Evolutionary conservation across 768 basidiomycete genomes (phyloP), one percentile per base, ranked within the genome.

Genomic region (Mycena belliarum): DNA sequence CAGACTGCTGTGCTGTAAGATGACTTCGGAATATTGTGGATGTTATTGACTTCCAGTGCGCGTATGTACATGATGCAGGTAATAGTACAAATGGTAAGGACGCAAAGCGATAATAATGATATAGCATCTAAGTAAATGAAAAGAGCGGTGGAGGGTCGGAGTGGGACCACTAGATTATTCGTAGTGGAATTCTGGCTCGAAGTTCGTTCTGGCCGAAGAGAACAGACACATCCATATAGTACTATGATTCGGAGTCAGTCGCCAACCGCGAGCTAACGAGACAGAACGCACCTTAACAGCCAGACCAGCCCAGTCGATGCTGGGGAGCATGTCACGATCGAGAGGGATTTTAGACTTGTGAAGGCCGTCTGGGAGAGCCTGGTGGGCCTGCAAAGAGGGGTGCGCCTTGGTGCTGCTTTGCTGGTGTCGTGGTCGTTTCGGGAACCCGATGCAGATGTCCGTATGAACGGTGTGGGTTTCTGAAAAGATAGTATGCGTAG

Each of bases 191-290:
- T 28, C 85, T 79, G 28, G 82, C 85, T 57, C 83, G 79, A 45
- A 84, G 69, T 57, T 83, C 80, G 63, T 89, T 86, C 63, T 84
- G 82, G 18, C 83, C 83, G 38, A 86, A 74, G 42, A 86, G 71
- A 38, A 90, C 87, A 48, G 86, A 86, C 29, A 88, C 77, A 55
- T 89, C 87, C 53, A 90, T 72, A 68, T 88, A 89, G 71, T 89
- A 89, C 89, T 91, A 65, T 12, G 61, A 37, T 25, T 35, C 58
- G 49, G 50, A 32, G 38, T 65, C 24, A 65, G 56, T 25, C 20
- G 37, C 32, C 29, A 49, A 29, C 26, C 40, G 23, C 33, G 37
- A 58, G 26, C 59, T 28, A 46, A 26, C 50, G 51, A 61, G 29
- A 59, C 18, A 28, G 46, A 21, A 71, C 78, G 52, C 65, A 89